phyloP scores from a whole-genome alignment of 2,329 filamentous ascomycete species.

The Neonectria magnoliae region DNA sequence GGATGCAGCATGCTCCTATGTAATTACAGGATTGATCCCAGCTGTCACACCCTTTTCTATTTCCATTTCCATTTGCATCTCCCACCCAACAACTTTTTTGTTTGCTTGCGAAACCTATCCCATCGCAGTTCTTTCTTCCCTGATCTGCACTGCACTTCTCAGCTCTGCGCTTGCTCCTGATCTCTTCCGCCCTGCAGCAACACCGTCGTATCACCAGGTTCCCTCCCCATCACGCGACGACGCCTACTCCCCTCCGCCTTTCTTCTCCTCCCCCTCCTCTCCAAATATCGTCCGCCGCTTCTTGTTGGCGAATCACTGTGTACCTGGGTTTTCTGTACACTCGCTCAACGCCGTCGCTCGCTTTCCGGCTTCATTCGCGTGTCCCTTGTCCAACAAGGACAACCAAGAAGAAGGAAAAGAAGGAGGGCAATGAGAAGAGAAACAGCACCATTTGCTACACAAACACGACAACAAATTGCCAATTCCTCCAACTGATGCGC shows the following conservation, averaged over 20 bases:
- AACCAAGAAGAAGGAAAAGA: slow-evolving; percentile 2
- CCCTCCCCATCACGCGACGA: slow-evolving; percentile 7
- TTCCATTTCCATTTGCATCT: slow-evolving; percentile 7
- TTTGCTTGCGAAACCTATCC: not conserved
- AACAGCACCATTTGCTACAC: not conserved
- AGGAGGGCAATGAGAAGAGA: slow-evolving; percentile 6
- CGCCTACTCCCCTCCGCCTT: not conserved
- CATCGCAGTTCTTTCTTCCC: not conserved
- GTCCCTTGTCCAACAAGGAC: not conserved
- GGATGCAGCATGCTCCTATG: not conserved
- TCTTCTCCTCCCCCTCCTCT: slow-evolving; percentile 1
- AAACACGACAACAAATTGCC: not conserved
- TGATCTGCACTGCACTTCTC: not conserved
- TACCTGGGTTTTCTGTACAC: not conserved
- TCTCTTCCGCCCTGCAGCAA: not conserved
- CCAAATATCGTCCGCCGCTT: slow-evolving; percentile 5
- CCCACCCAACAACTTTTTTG: slow-evolving; percentile 10
- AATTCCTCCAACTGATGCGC: not conserved
- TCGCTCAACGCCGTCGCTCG: slow-evolving; percentile 1
- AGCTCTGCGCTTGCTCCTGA: not conserved
- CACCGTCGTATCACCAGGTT: not conserved
- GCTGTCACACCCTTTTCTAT: slow-evolving; percentile 7
- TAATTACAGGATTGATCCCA: slow-evolving; percentile 5
- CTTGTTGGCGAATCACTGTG: slow-evolving; percentile 2
- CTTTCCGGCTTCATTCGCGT: not conserved